Conservation (phyloP, 202 grass and related monocot species). For the Brachypodium distachyon region DNA sequence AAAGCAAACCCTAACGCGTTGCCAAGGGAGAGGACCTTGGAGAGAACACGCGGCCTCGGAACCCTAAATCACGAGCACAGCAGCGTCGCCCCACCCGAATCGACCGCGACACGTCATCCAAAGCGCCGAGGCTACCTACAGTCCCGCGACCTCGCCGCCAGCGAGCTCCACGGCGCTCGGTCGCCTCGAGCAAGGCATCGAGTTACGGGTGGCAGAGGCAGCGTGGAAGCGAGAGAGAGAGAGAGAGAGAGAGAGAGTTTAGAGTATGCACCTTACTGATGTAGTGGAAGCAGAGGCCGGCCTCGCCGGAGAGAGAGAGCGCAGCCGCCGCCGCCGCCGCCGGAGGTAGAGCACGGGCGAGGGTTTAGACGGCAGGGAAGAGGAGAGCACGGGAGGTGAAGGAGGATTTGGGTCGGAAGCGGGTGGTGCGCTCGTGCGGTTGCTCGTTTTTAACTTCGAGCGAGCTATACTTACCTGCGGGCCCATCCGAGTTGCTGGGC, state of each 20-base stretch:
- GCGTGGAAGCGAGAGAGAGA: too few species aligned
- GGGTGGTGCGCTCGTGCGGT: neutral
- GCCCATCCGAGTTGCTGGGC: neutral
- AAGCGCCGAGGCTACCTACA: too few species aligned
- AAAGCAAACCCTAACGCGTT: neutral
- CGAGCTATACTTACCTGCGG: neutral
- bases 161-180: neutral
- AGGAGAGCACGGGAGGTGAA: neutral
- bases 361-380: constrained; percentile 19
- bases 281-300: neutral
- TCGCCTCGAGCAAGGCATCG: neutral
- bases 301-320: constrained; percentile 20
- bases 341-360: neutral
- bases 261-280: constrained; percentile 5
- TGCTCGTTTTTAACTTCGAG: neutral
- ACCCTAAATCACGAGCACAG: constrained; percentile 30
- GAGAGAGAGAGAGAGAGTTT: neutral
- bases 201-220: neutral
- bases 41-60: neutral
- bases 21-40: neutral
- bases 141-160: neutral
- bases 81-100: neutral
- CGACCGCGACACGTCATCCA: neutral
- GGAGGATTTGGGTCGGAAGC: neutral
- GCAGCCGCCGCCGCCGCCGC: neutral